These are phyloP conservation scores for Arabidopsis arenosa DNA, from an alignment of 345 rosid species.

Conservation along the genomic window DNA sequence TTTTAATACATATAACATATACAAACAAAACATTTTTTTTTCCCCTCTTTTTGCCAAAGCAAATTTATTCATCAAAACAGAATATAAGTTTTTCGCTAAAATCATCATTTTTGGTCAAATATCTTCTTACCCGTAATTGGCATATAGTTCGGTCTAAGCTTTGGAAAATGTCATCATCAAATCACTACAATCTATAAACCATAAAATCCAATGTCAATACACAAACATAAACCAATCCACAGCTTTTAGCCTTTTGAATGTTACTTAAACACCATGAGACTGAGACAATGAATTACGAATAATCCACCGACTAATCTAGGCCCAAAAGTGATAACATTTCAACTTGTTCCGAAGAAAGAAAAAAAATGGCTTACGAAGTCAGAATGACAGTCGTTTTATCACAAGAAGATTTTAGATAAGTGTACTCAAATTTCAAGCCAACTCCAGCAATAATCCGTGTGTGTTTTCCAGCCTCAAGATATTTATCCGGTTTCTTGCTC, in stretches of 20 bases:
- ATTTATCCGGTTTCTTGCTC: conserved; percentile 80
- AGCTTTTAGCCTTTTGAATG: background rate
- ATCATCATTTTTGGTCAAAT: background rate
- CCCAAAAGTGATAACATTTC: background rate
- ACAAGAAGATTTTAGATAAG: background rate
- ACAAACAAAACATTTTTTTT: background rate
- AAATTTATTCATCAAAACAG: background rate
- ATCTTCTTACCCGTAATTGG: background rate
- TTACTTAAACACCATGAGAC: background rate
- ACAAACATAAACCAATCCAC: conserved; percentile 1
- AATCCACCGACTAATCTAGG: background rate
- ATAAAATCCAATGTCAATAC: background rate
- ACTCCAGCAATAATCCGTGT: background rate
- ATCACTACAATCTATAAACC: background rate
- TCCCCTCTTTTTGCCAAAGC: background rate
- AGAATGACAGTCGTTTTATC: conserved; percentile 16
- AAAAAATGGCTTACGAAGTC: background rate
- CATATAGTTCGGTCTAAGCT: background rate
- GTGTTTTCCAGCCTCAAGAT: background rate
- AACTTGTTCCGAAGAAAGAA: background rate
- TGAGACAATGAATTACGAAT: background rate
- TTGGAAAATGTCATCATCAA: conserved; percentile 1
- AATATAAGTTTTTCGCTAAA: background rate
- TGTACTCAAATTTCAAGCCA: background rate
- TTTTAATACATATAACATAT: background rate